These are phyloP conservation scores for Penicillium parvum DNA, from an alignment of 495 filamentous ascomycete species.

Conservation along the genomic window DNA sequence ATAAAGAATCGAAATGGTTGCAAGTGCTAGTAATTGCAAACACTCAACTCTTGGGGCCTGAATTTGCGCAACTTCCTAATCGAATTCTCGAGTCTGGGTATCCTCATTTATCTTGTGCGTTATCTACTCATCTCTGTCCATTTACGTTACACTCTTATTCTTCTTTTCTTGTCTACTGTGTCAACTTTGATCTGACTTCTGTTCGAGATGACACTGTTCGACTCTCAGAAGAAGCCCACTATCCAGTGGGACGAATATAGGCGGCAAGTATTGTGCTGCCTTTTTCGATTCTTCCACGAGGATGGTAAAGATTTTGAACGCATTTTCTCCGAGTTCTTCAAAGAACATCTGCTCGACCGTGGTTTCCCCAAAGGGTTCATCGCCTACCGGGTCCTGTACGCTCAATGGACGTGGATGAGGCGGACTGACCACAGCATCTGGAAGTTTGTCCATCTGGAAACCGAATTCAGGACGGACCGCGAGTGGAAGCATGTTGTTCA, in stretches of 20 bases:
- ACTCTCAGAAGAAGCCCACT: neutral
- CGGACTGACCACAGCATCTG: slow-evolving; percentile 13
- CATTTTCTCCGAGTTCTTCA: slow-evolving; percentile 26
- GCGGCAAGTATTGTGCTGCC: slow-evolving; percentile 25
- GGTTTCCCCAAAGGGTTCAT: slow-evolving; percentile 15
- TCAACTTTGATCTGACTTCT: too few species aligned
- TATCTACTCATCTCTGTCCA: too few species aligned
- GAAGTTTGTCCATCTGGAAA: slow-evolving; percentile 20
- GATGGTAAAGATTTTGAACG: slow-evolving; percentile 2
- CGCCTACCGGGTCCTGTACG: slow-evolving; percentile 3
- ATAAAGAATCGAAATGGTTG: too few species aligned
- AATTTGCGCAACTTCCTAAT: too few species aligned
- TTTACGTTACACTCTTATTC: too few species aligned
- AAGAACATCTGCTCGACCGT: slow-evolving; percentile 9
- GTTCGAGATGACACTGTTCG: neutral
- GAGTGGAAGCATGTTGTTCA: slow-evolving; percentile 17
- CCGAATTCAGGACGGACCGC: slow-evolving; percentile 13
- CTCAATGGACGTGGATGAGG: slow-evolving; percentile 25
- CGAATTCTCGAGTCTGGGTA: too few species aligned
- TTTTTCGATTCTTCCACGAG: slow-evolving; percentile 23
- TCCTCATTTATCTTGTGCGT: too few species aligned
- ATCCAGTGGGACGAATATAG: slow-evolving; percentile 21
- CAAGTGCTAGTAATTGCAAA: too few species aligned
- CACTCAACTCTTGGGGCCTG: too few species aligned
- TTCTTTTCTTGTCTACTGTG: too few species aligned